phyloP scores from a whole-genome alignment of 1,139 yeast genomes.

The Kurtzmaniella quercitrusa region DNA sequence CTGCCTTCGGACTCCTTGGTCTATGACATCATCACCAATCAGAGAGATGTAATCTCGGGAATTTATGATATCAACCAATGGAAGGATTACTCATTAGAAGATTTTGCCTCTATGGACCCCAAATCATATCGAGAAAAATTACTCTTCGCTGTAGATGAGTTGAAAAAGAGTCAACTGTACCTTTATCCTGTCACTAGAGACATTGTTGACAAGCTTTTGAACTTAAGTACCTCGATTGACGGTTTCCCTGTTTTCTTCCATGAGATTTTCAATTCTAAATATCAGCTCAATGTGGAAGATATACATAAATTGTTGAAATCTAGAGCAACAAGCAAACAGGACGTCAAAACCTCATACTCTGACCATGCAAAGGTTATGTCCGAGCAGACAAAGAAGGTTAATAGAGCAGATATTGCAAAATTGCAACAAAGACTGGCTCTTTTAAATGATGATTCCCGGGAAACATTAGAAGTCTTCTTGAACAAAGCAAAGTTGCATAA shows the following conservation, averaged over 20 bases:
- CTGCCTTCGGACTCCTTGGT: neutral
- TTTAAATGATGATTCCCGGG: constrained; percentile 12
- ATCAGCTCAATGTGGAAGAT: neutral
- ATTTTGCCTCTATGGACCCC: constrained; percentile 13
- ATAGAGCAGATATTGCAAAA: constrained; percentile 13
- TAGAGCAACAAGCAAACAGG: neutral
- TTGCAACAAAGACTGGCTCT: constrained; percentile 3
- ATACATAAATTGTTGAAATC: neutral
- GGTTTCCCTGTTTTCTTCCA: constrained; percentile 14
- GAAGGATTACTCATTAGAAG: constrained; percentile 9
- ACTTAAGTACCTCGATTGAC: constrained; percentile 16
- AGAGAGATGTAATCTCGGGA: neutral
- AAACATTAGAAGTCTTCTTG: constrained; percentile 32
- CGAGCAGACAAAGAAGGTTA: constrained; percentile 12
- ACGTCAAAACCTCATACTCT: constrained; percentile 13
- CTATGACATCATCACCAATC: neutral
- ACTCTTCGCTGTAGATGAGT: constrained; percentile 1
- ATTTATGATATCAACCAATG: constrained; percentile 3
- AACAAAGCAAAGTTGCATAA: constrained; percentile 38
- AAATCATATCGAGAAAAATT: constrained; percentile 8
- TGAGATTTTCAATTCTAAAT: neutral
- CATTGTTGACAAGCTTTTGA: constrained; percentile 14
- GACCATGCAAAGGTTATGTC: constrained; percentile 21
- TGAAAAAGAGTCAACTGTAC: constrained; percentile 3
- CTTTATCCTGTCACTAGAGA: constrained; percentile 13